phyloP scores from a whole-genome alignment of 495 filamentous ascomycete species.

The Neohortaea acidophila region DNA sequence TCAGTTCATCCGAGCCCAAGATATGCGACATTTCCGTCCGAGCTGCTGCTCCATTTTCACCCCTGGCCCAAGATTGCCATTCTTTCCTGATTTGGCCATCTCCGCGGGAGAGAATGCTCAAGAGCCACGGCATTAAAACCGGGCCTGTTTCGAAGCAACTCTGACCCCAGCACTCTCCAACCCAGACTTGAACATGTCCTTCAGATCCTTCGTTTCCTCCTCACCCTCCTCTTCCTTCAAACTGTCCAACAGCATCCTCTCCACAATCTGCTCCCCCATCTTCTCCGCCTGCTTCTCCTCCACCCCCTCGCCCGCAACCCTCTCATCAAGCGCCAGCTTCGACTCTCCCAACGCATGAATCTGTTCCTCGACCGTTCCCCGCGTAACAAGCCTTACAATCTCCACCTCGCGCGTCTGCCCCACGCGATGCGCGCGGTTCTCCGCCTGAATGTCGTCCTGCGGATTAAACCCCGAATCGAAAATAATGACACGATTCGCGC shows the following conservation, averaged over 20 bases:
- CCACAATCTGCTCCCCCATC: conserved; percentile 44
- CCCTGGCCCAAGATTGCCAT: no score
- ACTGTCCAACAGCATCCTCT: conserved; percentile 43
- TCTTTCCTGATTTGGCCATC: no score
- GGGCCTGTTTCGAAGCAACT: conserved; percentile 15
- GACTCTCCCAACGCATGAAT: conserved; percentile 78
- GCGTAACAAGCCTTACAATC: conserved; percentile 65
- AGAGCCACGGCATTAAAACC: conserved; percentile 7
- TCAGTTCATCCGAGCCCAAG: no score
- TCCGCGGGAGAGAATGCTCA: neutral
- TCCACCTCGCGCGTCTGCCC: conserved; percentile 84
- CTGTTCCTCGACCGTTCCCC: conserved; percentile 79
- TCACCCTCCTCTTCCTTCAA: conserved; percentile 15
- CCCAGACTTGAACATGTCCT: conserved; percentile 24
- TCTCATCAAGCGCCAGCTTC: conserved; percentile 81
- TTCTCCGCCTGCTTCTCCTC: conserved; percentile 35
- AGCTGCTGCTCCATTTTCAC: no score
- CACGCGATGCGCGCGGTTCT: conserved; percentile 89
- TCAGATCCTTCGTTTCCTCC: conserved; percentile 19
- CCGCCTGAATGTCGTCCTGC: conserved; percentile 89
- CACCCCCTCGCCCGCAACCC: conserved; percentile 47
- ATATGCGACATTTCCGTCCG: no score
- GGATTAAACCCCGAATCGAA: conserved; percentile 94
- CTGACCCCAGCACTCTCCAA: conserved; percentile 23
- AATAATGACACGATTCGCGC: conserved; percentile 93